Percentiles rank a stretch among this genome's conserved stretches.
phyloP scores from a whole-genome alignment of 2,329 filamentous ascomycete species.

The Nothophaeocryptopus gaeumannii region DNA sequence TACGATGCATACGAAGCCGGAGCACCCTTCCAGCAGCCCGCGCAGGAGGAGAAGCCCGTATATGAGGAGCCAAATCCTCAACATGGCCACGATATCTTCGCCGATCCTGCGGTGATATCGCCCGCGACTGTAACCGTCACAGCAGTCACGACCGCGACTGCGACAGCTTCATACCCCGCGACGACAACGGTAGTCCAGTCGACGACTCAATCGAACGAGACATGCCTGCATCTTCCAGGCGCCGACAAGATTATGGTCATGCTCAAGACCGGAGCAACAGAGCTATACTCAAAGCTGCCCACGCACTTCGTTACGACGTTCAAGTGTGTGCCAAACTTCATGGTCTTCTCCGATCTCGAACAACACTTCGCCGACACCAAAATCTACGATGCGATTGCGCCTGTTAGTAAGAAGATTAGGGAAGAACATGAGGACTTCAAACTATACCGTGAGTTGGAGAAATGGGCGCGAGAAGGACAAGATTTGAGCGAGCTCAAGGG shows the following conservation, averaged over 20 bases:
- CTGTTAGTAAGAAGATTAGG: constrained; percentile 27
- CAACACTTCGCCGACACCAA: constrained; percentile 45
- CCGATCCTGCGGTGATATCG: too few species aligned
- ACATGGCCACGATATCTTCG: too few species aligned
- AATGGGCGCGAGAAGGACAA: constrained; percentile 33
- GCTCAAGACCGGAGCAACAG: constrained; percentile 59
- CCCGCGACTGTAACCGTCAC: too few species aligned
- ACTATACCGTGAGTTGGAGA: constrained; percentile 33
- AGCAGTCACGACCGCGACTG: too few species aligned
- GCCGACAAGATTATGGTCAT: constrained; percentile 55
- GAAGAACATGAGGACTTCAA: constrained; percentile 35
- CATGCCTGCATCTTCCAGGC: constrained; percentile 28
- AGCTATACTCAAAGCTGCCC: constrained; percentile 56
- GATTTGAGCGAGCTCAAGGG: constrained; percentile 33
- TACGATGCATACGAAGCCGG: background rate
- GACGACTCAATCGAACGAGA: constrained; percentile 1
- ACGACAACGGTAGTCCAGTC: background rate
- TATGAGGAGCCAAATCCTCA: constrained; percentile 1
- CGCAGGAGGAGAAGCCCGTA: constrained; percentile 2
- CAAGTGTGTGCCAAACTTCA: constrained; percentile 44
- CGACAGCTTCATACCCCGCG: background rate
- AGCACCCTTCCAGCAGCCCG: background rate
- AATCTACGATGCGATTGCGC: constrained; percentile 34
- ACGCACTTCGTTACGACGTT: constrained; percentile 56
- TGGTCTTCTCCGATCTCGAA: constrained; percentile 54